Evolutionary conservation across 2,329 filamentous ascomycete species (phyloP).

Genomic region (Colletotrichum sublineola): DNA sequence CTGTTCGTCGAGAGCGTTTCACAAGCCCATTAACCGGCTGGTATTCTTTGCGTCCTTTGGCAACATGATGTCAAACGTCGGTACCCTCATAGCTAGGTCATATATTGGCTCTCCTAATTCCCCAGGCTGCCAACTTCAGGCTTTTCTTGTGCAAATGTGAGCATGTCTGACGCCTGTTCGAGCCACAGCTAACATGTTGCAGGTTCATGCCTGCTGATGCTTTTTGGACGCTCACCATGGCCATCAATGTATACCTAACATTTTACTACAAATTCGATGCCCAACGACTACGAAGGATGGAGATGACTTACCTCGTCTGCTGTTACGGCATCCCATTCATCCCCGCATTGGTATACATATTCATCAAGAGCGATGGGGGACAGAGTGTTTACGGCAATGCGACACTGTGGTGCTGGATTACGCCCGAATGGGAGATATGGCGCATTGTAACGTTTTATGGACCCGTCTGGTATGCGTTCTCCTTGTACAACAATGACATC

Average conservation of each 20-base stretch:
- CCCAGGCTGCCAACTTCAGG: constrained; percentile 78
- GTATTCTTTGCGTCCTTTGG: constrained; percentile 88
- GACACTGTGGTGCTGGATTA: constrained; percentile 86
- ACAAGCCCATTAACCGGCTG: constrained; percentile 88
- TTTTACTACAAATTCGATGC: constrained; percentile 82
- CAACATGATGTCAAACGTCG: constrained; percentile 83
- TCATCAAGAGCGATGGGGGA: constrained; percentile 67
- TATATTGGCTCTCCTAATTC: constrained; percentile 65
- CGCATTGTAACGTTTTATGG: constrained; percentile 82
- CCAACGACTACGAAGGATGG: constrained; percentile 72
- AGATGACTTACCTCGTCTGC: constrained; percentile 75
- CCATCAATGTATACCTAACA: constrained; percentile 84
- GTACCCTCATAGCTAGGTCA: constrained; percentile 77
- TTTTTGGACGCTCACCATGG: constrained; percentile 85
- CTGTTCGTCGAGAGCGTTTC: constrained; percentile 75
- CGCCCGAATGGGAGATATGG: constrained; percentile 75
- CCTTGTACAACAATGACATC: not conserved
- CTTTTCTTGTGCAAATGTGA: constrained; percentile 85
- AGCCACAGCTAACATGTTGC: constrained; percentile 24
- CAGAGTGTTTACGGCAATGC: constrained; percentile 79
- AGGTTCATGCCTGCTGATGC: constrained; percentile 86
- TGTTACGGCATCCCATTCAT: constrained; percentile 83
- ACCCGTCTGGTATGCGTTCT: constrained; percentile 71
- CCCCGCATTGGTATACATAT: constrained; percentile 76
- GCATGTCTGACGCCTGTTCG: constrained; percentile 52